Evolutionary conservation across 345 rosid genomes (phyloP).

Genomic region (Hirschfeldia incana): DNA sequence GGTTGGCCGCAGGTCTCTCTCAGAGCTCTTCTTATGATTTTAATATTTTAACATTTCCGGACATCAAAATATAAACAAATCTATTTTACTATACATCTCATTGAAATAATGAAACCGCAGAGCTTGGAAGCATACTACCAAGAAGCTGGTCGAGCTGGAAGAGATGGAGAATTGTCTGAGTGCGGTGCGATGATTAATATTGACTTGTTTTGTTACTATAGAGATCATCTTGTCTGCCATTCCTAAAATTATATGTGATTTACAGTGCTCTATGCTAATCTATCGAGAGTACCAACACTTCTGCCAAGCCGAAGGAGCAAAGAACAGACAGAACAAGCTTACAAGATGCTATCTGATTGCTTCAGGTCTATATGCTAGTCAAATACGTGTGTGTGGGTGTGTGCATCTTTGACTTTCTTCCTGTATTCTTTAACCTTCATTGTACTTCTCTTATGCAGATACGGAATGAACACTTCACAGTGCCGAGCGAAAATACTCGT

Average conservation of each 20-base stretch:
- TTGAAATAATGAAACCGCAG: conserved; percentile 41
- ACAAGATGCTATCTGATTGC: conserved; percentile 77
- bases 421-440: not conserved
- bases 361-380: conserved; percentile 52
- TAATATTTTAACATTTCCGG: not conserved
- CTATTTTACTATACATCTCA: conserved; percentile 2
- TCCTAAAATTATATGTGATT: not conserved
- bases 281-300: conserved; percentile 69
- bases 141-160: conserved; percentile 99
- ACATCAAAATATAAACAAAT: not conserved
- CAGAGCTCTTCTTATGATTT: not conserved
- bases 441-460: conserved; percentile 49
- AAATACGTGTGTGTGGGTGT: not conserved
- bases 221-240: conserved; percentile 2
- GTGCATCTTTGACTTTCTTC: conserved; percentile 7
- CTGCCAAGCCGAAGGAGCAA: conserved; percentile 72
- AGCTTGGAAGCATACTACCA: conserved; percentile 94
- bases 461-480: conserved; percentile 78
- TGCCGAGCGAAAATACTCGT: conserved; percentile 83
- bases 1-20: conserved; percentile 91
- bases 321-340: conserved; percentile 68
- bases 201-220: not conserved
- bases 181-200: conserved; percentile 55
- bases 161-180: conserved; percentile 84
- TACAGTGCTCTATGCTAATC: conserved; percentile 74